Base-by-base conservation (phyloP, 2,329 filamentous ascomycete species). In the Aspergillus carbonarius region DNA sequence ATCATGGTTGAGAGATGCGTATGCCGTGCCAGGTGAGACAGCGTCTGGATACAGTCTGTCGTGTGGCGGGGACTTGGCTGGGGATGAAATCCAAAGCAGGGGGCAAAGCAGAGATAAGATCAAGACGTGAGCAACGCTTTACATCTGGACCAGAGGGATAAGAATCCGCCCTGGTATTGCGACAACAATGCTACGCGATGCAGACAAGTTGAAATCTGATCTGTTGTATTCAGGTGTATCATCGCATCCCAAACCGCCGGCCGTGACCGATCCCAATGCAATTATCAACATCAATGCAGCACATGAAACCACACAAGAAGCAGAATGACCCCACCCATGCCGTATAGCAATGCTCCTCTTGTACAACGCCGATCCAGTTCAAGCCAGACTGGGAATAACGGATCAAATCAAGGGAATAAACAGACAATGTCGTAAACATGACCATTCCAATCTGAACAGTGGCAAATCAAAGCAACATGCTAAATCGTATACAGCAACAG, bases 331-430 rank as follows among this genome's bases (percentile, higher is more conserved):
- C 63, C 58, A 57, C 55, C 63, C 60, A 66, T 66, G 60, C 62
- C 61, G 53, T 58, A 59, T 59, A 49, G 48, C 52, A 57, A 65
- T 65, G 63, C 63, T 61, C 62, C 58, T 66, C 59, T 60, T 60
- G 61, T 60, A 60, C 52, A 64, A 66, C 64, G 64, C 64, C 64
- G 49, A 52, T 55, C 58, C 58, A 32, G 52, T 40, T 54, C 56
- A 54, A 52, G 55, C 44, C 10, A 15, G 42, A 49, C 37, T 40
- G 44, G 20, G 32, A 52, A 48, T 51, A 39, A 44, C 20, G 46
- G 20, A 46, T 25, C 42, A 44, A 54, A 44, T 17, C 32, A 44
- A 55, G 37, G 57, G 40, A 40, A 48, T 18, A 42, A 30, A 49
- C 15, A 37, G 37, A 47, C 32, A 20, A 18, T 40, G 27, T 55